Evolutionary conservation across 2,329 filamentous ascomycete genomes (phyloP), one percentile per base, ranked within the genome.

Genomic region (Apiospora hydei): DNA sequence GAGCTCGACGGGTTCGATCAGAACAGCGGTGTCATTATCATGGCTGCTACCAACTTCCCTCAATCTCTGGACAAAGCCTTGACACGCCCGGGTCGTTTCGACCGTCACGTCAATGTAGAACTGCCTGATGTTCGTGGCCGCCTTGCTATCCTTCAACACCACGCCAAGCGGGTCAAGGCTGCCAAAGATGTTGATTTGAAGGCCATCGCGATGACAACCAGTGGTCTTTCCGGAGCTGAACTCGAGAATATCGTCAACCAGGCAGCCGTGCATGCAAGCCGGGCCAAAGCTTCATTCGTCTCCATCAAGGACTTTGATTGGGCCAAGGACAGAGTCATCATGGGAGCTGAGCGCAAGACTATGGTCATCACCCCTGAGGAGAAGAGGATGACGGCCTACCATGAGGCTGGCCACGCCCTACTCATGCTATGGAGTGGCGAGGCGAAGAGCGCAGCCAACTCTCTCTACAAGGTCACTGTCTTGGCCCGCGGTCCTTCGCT

Each of bases 1-100:
- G 96, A 99, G 81, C 89, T 99, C 51, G 97, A 99, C 78, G 97
- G 97, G 34, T 99, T 99, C 79, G 95, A 97, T 72, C 95, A 98
- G 81, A 94, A 94, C 78, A 96, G 92, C 75, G 94, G 95, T 75
- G 95, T 99, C 41, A 97, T 99, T 79, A 96, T 99, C 79, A 92
- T 99, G 73, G 96, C 93, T 69, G 96, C 96, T 4, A 99, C 96
- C 75, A 99, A 99, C 84, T 96, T 98, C 79, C 96, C 96, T 4
- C 92, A 98, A 83, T 87, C 96, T 44, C 90, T 99, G 30, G 96
- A 99, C 83, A 98, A 98, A 84, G 96, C 96, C 53, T 87, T 99
- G 71, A 97, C 94, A 71, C 92, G 96, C 74, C 96, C 96, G 72
- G 96, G 96, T 73, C 94, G 96, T 71, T 99, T 99, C 80, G 96